Evolutionary conservation across 1,284 basidiomycete species (phyloP), one percentile per base, ranked within the genome.

Genomic region (Gastroboletus turbinatus): DNA sequence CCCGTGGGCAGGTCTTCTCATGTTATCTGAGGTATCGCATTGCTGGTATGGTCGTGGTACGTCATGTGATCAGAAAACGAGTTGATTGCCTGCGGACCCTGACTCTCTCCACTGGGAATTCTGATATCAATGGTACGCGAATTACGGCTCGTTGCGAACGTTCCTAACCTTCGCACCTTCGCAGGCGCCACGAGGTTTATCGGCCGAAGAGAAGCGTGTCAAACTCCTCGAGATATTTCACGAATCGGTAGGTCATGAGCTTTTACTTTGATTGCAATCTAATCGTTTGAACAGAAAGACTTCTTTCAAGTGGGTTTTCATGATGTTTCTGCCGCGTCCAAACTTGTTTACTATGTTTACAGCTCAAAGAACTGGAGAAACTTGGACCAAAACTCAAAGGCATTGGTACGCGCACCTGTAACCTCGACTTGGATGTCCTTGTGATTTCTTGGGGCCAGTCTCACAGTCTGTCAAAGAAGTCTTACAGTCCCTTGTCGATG

Each of bases 311-410:
- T 62, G 63, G 36, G 48, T 9, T 32, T 33, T 21, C 40, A 23
- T n/a, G 42, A 14, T 7, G 7, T 38, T 14, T 30, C 16, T 49
- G 23, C 30, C 29, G 23, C 17, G 4, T 23, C 23, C 32, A 46
- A 35, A 35, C 27, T 27, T 43, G 46, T 32, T 45, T 29, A 56
- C 46, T 40, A 17, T 57, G 25, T 38, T 14, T 11, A 45, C 70
- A 93, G 82, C 78, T 96, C 47, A 95, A 94, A 68, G 94, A 96
- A 63, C 78, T 96, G 19, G 93, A 96, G 73, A 96, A 94, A 68
- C 77, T 88, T 6, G 87, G 80, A 1, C 84, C 87, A 29, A 94
- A 94, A 70, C 78, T 88, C 75, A 94, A 95, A 67, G 92, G 93
- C 19, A 94, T 95, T 52, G 90, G 92, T 91, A 64, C 54, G 75